Base-by-base conservation (phyloP, 257 asterid species). In the Solanum neorickii region DNA sequence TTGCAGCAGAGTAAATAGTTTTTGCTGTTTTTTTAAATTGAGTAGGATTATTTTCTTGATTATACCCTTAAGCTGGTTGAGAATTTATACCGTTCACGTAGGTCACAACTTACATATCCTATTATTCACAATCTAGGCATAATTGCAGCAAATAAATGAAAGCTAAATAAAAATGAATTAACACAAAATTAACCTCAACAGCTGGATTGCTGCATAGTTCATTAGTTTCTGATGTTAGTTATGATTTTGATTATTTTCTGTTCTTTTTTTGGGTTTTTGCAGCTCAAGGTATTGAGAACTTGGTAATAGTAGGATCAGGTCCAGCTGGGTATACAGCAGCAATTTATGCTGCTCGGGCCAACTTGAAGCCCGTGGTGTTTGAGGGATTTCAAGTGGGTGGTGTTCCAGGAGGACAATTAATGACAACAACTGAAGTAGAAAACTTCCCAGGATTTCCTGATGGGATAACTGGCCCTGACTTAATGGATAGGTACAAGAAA, bases 251-350 rank as follows among this genome's bases (percentile, higher is more conserved):
- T 25, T 35, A 31, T 37, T 59, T 59, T 65, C 52, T 65, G 31
- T 85, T 44, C 69, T 82, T 31, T 42, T 83, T 39, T 77, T 42
- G 27, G 9, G 83, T 83, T 82, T 35, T 82, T 82, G 59, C 97
- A 94, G 98, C 87, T 86, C 90, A 73, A 84, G 94, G 86, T 10
- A 83, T 93, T 29, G 99, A 96, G 92, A 96, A 96, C 84, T 87
- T 95, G 83, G 98, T 94, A n/a, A 96, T 96, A 87, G 93, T 96
- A 89, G 99, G 99, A 62, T 96, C 99, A 49, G 99, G 99, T 12
- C 99, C 99, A 49, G 98, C 98, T 56, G 98, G 98, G 87, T 97
- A 97, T 88, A 97, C 99, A 7, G 98, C 98, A 68, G 98, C 98
- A 23, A 95, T 97, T 84, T 97, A 94, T 90, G 98, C 98, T 7